Evolutionary conservation across 2,329 filamentous ascomycete genomes (phyloP), one percentile per base, ranked within the genome.

Genomic region (Trichoderma semiorbis): DNA sequence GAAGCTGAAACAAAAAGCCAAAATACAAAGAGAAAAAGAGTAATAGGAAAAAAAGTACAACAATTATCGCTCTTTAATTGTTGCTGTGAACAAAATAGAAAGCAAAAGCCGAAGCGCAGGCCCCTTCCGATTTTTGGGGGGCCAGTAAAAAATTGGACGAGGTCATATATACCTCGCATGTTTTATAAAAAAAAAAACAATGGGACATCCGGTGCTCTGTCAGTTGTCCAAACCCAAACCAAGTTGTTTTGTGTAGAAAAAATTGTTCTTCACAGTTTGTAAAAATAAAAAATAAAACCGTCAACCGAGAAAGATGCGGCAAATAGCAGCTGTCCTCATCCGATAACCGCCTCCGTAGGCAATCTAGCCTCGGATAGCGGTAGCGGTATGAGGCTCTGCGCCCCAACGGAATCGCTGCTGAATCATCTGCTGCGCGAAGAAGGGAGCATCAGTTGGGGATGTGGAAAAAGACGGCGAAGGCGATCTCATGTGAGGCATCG

Each of bases 401-500:
- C 81, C 80, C 78, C 80, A 83, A 63, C 85, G 85, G 74, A 87
- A 88, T 69, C 83, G 84, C 72, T 86, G 83, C 47, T 78, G 73
- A 64, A 75, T 69, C 77, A 81, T 80, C 74, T 83, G 75, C 72
- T 81, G 81, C 74, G 84, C 82, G 70, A 78, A 75, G 55, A 75
- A 84, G 39, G 81, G 76, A 67, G 80, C 79, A 66, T 84, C 84
- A 75, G 78, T 80, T 69, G 84, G 77, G 67, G 83, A 80, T 74
- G 85, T 81, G 62, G 84, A 80, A 74, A 88, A 85, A 71, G 80
- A 77, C 58, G 86, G 81, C 16, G 84, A 83, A 53, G 85, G 82
- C 34, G 86, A 85, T 61, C 78, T 74, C 61, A 82, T 78, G 62
- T 83, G 81, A 64, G 81, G 79, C 61, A 79, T 80, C 50, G 81